A percentile compares a stretch with the other conserved stretches of the same genome.
These are phyloP conservation scores for Rutidosis leptorrhynchoides DNA, from an alignment of 129 eudicot species.

Conservation along the genomic window DNA sequence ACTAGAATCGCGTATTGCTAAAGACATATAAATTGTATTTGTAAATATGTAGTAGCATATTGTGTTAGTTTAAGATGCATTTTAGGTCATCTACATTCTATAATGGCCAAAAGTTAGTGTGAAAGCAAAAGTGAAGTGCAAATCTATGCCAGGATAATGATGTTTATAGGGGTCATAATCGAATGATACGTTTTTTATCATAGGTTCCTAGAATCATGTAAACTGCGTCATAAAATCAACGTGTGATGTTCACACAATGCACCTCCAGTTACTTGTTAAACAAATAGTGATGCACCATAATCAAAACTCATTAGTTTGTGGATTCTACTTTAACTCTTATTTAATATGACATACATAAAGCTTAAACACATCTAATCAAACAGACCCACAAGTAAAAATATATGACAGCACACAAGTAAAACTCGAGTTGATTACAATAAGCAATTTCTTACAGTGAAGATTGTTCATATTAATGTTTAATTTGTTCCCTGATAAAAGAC, in stretches of 20 bases:
- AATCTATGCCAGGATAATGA: constrained; percentile 25
- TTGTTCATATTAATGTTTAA: neutral
- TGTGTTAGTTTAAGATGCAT: constrained; percentile 1
- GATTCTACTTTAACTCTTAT: neutral
- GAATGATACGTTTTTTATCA: neutral
- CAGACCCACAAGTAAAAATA: neutral
- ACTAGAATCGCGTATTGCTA: constrained; percentile 24
- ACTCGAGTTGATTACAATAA: constrained; percentile 1
- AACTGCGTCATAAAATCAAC: constrained; percentile 20
- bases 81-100: constrained; percentile 22
- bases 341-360: neutral
- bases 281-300: neutral
- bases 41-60: too few species aligned
- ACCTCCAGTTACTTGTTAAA: neutral
- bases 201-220: constrained; percentile 26
- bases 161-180: constrained; percentile 14
- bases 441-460: neutral
- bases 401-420: neutral
- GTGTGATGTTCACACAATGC: constrained; percentile 25
- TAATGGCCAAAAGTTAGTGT: constrained; percentile 33
- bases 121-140: constrained; percentile 28
- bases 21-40: constrained; percentile 14
- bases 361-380: neutral
- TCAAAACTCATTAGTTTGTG: neutral
- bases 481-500: constrained; percentile 25